Evolutionary conservation across 495 filamentous ascomycete species (phyloP).

Genomic region (Darksidea phi): DNA sequence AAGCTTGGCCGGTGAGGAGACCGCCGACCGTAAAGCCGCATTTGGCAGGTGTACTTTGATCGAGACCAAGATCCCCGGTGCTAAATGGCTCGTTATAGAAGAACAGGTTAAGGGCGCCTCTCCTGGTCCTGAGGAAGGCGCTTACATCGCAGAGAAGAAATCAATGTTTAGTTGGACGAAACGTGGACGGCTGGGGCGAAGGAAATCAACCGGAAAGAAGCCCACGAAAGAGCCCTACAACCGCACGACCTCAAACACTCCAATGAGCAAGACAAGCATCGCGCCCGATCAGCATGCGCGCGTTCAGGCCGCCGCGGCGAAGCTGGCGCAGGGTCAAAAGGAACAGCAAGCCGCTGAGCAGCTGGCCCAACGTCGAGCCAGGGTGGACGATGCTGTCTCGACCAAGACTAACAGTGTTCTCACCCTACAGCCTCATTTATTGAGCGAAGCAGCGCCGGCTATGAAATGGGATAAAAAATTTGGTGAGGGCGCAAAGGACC

Average conservation of each 20-base stretch:
- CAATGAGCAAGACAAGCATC: slow-evolving; percentile 81
- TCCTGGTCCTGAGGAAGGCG: slow-evolving; percentile 75
- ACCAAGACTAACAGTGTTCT: slow-evolving; percentile 88
- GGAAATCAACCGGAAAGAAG: slow-evolving; percentile 65
- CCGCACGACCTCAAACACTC: slow-evolving; percentile 48
- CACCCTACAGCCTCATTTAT: slow-evolving; percentile 80
- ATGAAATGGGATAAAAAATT: slow-evolving; percentile 94
- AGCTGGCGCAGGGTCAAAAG: slow-evolving; percentile 66
- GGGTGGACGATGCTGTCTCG: slow-evolving; percentile 53
- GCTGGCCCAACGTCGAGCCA: slow-evolving; percentile 42
- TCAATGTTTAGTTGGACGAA: slow-evolving; percentile 80
- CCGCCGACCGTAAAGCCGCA: slow-evolving; percentile 76
- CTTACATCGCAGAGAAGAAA: slow-evolving; percentile 93
- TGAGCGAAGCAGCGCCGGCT: slow-evolving; percentile 84
- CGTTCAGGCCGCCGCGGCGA: slow-evolving; percentile 84
- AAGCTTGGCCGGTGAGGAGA: slow-evolving; percentile 89
- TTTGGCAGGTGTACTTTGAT: slow-evolving; percentile 93
- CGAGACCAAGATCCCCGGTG: slow-evolving; percentile 77
- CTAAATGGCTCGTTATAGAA: slow-evolving; percentile 90
- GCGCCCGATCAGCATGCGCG: slow-evolving; percentile 87
- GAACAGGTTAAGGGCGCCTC: slow-evolving; percentile 95
- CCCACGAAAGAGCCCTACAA: slow-evolving; percentile 51
- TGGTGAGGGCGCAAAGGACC: slow-evolving; percentile 71
- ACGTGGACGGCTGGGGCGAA: slow-evolving; percentile 61
- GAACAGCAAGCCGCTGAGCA: slow-evolving; percentile 42